A percentile compares a stretch with the other conserved stretches of the same genome.
These are phyloP conservation scores for Dichotomopilus funicola DNA, from an alignment of 2,329 filamentous ascomycete genomes.

Conservation along the genomic window DNA sequence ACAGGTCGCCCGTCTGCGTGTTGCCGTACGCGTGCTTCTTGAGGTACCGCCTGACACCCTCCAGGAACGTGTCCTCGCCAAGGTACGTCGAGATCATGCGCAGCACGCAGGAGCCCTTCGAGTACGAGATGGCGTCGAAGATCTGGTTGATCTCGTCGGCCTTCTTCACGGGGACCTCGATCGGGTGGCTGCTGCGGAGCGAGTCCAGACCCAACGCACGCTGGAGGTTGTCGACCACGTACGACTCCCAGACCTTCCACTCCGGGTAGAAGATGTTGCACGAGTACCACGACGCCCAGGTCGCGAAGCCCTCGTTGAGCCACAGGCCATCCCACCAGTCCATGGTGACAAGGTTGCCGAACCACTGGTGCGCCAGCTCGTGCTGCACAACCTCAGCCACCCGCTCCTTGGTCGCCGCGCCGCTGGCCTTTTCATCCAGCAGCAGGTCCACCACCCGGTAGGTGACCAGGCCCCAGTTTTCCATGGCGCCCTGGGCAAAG, in stretches of 20 bases:
- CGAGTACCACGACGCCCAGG: slow-evolving; percentile 81
- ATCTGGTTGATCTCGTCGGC: slow-evolving; percentile 98
- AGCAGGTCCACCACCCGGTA: slow-evolving; percentile 89
- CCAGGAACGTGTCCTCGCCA: slow-evolving; percentile 86
- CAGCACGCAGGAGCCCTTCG: slow-evolving; percentile 90
- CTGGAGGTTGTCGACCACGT: slow-evolving; percentile 88
- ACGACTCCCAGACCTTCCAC: slow-evolving; percentile 97
- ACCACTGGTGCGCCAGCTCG: slow-evolving; percentile 91
- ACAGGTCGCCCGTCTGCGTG: slow-evolving; percentile 84
- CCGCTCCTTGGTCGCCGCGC: slow-evolving; percentile 82
- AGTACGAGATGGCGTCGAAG: slow-evolving; percentile 95
- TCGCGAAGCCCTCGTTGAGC: slow-evolving; percentile 88
- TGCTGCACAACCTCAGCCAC: slow-evolving; percentile 95
- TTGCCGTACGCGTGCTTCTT: slow-evolving; percentile 97
- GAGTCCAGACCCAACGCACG: slow-evolving; percentile 83
- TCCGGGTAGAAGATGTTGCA: slow-evolving; percentile 95
- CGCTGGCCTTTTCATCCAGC: slow-evolving; percentile 84
- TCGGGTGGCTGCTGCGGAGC: slow-evolving; percentile 87
- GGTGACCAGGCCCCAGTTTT: slow-evolving; percentile 96
- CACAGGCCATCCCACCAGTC: slow-evolving; percentile 90
- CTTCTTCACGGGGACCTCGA: slow-evolving; percentile 91
- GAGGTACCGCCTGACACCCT: slow-evolving; percentile 83
- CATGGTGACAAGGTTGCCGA: slow-evolving; percentile 87
- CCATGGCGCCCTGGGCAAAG: slow-evolving; percentile 93
- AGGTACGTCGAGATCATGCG: slow-evolving; percentile 97